Evolutionary conservation across 2,329 filamentous ascomycete species (phyloP), one percentile per base, ranked within the genome.

Genomic region (Diaporthe destruens): DNA sequence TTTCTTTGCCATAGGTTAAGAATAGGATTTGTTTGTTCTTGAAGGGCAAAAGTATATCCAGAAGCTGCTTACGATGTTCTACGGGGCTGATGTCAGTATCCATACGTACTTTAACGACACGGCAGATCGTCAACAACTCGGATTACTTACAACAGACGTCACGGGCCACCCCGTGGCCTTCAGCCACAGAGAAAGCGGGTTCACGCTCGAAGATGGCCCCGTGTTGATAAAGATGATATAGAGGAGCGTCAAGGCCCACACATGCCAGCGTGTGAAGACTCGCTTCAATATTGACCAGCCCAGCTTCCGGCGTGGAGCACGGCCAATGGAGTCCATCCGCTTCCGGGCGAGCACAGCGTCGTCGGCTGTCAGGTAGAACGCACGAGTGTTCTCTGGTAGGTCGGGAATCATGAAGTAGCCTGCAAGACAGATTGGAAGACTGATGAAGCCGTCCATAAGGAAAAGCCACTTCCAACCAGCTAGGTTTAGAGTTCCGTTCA

Each of bases 381-480:
- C 12, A 16, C 76, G 76, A 11, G 77, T 77, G 8, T 74, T 78
- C 6, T 78, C 76, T 0, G 81, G 81, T 12, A 76, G 74, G 55
- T 83, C 81, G 0, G 81, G 81, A 23, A 82, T 79, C 29, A 79
- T 78, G 70, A 78, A 78, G 68, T 77, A 82, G 3, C 81, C 81
- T 39, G 79, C 80, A 0, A 79, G 16, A 16, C 78, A 80, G 39
- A 81, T 76, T 1, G 80, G 79, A 2, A 81, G 75, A 1, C 78
- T 78, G 39, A 82, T 80, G 9, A 81, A 76, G 2, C 83, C 83
- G 71, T 85, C 84, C 75, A 85, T 83, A 51, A 86, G 80, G 72
- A 87, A 86, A 3, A 86, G 80, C 84, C 84, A 86, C 56, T 83
- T 81, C 84, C 84, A 86, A 0, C 82, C 85, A 1, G 80, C 75